phyloP scores from a whole-genome alignment of 2,329 filamentous ascomycete genomes.

The Neospermospora avenae region DNA sequence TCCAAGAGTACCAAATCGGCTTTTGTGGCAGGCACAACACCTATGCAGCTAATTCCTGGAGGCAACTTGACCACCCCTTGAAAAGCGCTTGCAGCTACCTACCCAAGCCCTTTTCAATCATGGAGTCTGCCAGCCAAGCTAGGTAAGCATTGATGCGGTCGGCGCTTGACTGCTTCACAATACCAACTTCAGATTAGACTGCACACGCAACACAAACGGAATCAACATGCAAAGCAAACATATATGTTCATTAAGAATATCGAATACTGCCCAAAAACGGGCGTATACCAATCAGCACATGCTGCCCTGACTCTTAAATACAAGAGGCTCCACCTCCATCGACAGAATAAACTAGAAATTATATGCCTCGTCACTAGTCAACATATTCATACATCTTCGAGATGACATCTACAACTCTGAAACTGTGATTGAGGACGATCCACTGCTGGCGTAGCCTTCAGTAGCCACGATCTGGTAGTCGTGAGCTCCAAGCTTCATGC shows the following conservation, averaged over 20 bases:
- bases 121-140: background rate
- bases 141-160: background rate
- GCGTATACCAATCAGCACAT: background rate
- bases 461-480: slow-evolving; percentile 49
- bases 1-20: background rate
- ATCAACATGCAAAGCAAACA: background rate
- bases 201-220: background rate
- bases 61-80: background rate
- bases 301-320: background rate
- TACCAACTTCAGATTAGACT: background rate
- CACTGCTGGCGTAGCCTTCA: slow-evolving; percentile 18
- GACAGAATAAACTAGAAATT: background rate
- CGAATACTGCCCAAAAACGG: background rate
- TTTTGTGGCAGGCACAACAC: background rate
- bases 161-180: background rate
- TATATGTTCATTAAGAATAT: background rate
- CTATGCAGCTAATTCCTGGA: background rate
- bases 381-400: too few relatives aligned
- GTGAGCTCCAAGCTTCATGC: slow-evolving; percentile 44
- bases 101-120: background rate
- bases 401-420: too few relatives aligned
- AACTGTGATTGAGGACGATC: slow-evolving; percentile 17
- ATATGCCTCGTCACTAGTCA: background rate
- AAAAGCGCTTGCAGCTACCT: too few relatives aligned
- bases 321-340: too few relatives aligned